Evolutionary conservation across 2,329 filamentous ascomycete genomes (phyloP).

Genomic region (Reticulascus tulasneorum): DNA sequence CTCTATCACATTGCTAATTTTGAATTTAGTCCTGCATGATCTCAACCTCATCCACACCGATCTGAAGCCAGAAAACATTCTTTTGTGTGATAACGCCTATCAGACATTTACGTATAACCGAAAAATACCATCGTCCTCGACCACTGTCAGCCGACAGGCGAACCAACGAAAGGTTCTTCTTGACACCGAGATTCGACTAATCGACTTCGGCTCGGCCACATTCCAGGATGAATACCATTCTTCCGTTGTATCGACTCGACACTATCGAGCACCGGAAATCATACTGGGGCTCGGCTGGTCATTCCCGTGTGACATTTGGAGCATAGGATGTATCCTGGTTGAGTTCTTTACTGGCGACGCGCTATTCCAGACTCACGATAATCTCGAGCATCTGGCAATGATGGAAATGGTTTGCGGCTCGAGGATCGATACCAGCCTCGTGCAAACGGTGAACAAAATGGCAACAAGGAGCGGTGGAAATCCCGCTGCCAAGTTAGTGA

Average conservation of each 20-base stretch:
- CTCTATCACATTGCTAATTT: conserved; percentile 13
- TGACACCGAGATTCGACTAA: conserved; percentile 66
- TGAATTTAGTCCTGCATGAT: conserved; percentile 75
- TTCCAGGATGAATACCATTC: conserved; percentile 73
- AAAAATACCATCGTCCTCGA: conserved; percentile 64
- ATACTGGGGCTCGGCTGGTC: conserved; percentile 69
- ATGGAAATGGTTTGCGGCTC: conserved; percentile 65
- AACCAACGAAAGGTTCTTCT: conserved; percentile 61
- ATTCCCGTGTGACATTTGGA: conserved; percentile 70
- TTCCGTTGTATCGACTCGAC: conserved; percentile 65
- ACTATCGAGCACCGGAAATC: conserved; percentile 68
- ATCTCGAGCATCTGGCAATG: conserved; percentile 71
- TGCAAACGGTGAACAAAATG: conserved; percentile 54
- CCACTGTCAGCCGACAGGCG: conserved; percentile 55
- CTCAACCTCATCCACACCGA: conserved; percentile 94
- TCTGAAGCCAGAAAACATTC: conserved; percentile 67
- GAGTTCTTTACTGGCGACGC: conserved; percentile 71
- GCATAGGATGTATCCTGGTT: conserved; percentile 68
- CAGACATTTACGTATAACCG: conserved; percentile 70
- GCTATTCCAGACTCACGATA: conserved; percentile 69
- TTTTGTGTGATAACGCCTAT: conserved; percentile 61
- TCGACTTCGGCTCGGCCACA: conserved; percentile 69
- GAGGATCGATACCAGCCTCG: conserved; percentile 55
- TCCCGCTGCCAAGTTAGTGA: conserved; percentile 59
- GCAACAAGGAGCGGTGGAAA: conserved; percentile 54